phyloP scores from a whole-genome alignment of 2,329 filamentous ascomycete species.

The Fonsecaea erecta region DNA sequence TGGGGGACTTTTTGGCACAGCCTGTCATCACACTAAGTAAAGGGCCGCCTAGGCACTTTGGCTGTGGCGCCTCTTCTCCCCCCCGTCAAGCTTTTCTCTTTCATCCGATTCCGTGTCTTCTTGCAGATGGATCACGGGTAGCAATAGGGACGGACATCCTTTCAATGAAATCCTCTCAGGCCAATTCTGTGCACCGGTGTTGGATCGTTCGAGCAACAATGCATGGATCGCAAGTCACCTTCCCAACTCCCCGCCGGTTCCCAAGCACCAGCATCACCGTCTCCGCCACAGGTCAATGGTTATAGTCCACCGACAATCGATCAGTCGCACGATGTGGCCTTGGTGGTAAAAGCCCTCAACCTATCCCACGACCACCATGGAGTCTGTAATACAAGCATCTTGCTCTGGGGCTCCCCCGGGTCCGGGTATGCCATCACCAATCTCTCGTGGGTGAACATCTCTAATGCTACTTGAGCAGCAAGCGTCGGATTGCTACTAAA shows the following conservation, averaged over 20 bases:
- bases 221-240: constrained; percentile 22
- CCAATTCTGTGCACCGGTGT: not conserved
- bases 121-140: not conserved
- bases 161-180: not conserved
- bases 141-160: too few relatives aligned
- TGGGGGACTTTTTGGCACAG: too few relatives aligned
- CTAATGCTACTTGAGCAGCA: constrained; percentile 8
- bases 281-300: not conserved
- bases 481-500: constrained; percentile 24
- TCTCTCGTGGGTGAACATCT: not conserved
- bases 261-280: not conserved
- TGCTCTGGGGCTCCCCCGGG: constrained; percentile 23
- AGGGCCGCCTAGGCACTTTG: not conserved
- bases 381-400: constrained; percentile 15
- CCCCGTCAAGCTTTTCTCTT: not conserved
- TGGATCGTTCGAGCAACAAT: constrained; percentile 10
- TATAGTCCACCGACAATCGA: constrained; percentile 13
- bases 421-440: constrained; percentile 2
- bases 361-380: constrained; percentile 16
- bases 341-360: constrained; percentile 17
- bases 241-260: too few relatives aligned
- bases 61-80: too few relatives aligned
- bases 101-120: not conserved
- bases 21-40: too few relatives aligned
- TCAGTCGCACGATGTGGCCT: constrained; percentile 18